Base-by-base conservation (phyloP, 1,139 yeast genomes). In the Kodamaea arcana region DNA sequence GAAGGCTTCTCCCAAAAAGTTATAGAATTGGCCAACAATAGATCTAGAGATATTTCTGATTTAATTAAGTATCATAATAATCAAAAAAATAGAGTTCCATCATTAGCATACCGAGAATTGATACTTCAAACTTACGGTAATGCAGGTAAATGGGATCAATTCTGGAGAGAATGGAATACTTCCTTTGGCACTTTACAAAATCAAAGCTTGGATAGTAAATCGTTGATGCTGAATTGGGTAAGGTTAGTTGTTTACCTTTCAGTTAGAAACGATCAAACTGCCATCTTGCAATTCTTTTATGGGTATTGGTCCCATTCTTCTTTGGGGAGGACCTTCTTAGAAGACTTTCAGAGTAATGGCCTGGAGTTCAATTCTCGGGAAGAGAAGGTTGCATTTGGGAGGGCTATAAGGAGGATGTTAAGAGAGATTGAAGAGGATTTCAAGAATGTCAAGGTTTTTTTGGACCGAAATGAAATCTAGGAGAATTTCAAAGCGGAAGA, bases 131-230 rank as follows among this genome's bases (percentile, higher is more conserved):
- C 66, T 2, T 65, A 60, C 37, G 75, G 74, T 1, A 66, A 64
- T 40, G 55, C 68, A 12, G 60, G 62, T 3, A 50, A 60, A 24
- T 68, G 73, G 73, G 39, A 41, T 2, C 46, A 49, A 28, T 69
- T 69, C 47, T 69, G 75, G 75, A 43, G 43, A n/a, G 55, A 62
- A 32, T 68, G 73, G 73, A 56, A 63, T 16, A 39, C 44, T 1
- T 41, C 49, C 16, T 38, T 44, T 43, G 45, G 51, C 20, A 36
- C 51, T 26, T 34, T 45, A 39, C 35, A 38, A 30, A 34, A 31
- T 22, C 27, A 31, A 15, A 39, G 43, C 2, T 17, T 30, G 21
- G 41, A 43, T 29, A 14, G 39, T 21, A 24, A 28, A 22, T 22
- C 33, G 24, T 10, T 37, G 23, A 27, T 59, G 15, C 42, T 44